Evolutionary conservation across 305 asterid species (phyloP).

Genomic region (Stenogyne calaminthoides): DNA sequence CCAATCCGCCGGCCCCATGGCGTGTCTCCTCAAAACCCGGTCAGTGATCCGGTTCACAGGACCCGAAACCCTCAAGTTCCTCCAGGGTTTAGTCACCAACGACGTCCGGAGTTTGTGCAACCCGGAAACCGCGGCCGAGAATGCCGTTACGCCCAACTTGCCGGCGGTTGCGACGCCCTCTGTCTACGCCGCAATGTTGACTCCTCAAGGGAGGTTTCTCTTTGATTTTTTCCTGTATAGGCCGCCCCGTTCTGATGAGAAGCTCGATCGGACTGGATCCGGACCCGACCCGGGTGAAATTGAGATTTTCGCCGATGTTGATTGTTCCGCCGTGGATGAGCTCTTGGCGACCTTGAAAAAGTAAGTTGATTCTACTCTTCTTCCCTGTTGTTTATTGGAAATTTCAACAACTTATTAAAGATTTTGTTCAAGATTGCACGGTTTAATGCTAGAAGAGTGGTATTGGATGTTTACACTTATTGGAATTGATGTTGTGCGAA

Average conservation of each 20-base stretch:
- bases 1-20: slow-evolving; percentile 59
- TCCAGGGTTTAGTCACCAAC: slow-evolving; percentile 84
- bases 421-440: slow-evolving; percentile 1
- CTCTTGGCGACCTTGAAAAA: slow-evolving; percentile 61
- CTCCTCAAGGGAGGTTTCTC: slow-evolving; percentile 85
- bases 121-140: slow-evolving; percentile 41
- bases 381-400: neutral
- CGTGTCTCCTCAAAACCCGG: slow-evolving; percentile 69
- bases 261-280: slow-evolving; percentile 64
- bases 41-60: slow-evolving; percentile 85
- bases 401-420: neutral
- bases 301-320: slow-evolving; percentile 85
- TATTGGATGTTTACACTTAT: slow-evolving; percentile 10
- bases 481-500: neutral
- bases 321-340: slow-evolving; percentile 64
- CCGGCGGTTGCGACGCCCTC: slow-evolving; percentile 55
- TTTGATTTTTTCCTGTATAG: slow-evolving; percentile 76
- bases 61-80: slow-evolving; percentile 77
- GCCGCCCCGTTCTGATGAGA: slow-evolving; percentile 62
- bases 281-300: slow-evolving; percentile 53
- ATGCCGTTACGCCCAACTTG: slow-evolving; percentile 50
- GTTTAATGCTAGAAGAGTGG: neutral
- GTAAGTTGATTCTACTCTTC: slow-evolving; percentile 39
- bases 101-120: slow-evolving; percentile 60
- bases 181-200: slow-evolving; percentile 76